phyloP scores from a whole-genome alignment of 495 filamentous ascomycete species.

The Lophium mytilinum region DNA sequence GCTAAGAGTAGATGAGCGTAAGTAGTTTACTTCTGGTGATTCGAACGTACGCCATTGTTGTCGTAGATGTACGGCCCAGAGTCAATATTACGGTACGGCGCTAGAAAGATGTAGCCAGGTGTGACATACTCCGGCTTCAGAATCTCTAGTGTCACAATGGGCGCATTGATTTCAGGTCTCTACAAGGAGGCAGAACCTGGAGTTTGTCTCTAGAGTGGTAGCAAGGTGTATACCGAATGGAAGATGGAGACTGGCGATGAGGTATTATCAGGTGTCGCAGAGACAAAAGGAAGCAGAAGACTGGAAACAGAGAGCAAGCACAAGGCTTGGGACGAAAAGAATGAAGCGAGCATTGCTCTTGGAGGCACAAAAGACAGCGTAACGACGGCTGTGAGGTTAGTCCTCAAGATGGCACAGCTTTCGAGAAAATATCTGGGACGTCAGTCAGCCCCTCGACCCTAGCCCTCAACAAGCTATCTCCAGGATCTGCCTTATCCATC shows the following conservation, averaged over 20 bases:
- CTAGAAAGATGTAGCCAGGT: slow-evolving; percentile 29
- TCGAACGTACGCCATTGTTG: slow-evolving; percentile 17
- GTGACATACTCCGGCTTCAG: slow-evolving; percentile 24
- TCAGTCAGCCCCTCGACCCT: no score
- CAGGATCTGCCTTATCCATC: no score
- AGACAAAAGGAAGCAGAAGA: neutral
- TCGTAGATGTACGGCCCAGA: slow-evolving; percentile 31
- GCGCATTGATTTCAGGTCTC: slow-evolving; percentile 29
- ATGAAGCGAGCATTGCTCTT: no score
- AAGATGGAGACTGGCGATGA: slow-evolving; percentile 6
- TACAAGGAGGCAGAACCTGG: neutral
- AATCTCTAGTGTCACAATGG: slow-evolving; percentile 22
- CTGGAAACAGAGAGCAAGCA: no score
- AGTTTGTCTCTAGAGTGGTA: neutral
- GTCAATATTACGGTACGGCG: slow-evolving; percentile 29
- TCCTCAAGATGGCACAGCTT: no score
- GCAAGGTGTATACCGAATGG: neutral
- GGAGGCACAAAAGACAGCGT: no score
- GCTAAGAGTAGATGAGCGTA: slow-evolving; percentile 1
- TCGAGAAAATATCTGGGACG: no score
- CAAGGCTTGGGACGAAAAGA: no score
- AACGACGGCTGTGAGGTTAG: no score
- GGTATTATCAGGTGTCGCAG: neutral
- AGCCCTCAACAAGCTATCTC: no score
- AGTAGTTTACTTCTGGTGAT: neutral